Evolutionary conservation across 352 stramenopile species (phyloP).

Genomic region (Pythium rishiriense): DNA sequence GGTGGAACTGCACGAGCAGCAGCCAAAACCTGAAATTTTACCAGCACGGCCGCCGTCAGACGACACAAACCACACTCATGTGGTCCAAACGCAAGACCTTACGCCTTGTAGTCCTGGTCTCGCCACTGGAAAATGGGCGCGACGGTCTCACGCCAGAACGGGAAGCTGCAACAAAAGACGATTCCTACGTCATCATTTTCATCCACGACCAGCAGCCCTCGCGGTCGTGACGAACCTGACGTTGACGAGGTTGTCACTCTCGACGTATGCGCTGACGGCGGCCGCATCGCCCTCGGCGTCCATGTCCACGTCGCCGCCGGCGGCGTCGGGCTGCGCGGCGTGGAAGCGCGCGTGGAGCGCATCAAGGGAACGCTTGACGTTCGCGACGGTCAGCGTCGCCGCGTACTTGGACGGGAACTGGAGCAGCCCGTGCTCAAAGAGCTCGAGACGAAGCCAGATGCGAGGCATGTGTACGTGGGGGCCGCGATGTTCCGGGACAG

Average conservation of each 20-base stretch:
- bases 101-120: conserved; percentile 76
- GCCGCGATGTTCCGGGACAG: neutral
- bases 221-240: no score
- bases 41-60: neutral
- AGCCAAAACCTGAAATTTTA: conserved; percentile 61
- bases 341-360: conserved; percentile 54
- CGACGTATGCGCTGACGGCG: conserved; percentile 31
- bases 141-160: conserved; percentile 66
- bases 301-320: conserved; percentile 49
- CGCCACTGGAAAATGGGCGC: conserved; percentile 70
- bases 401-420: conserved; percentile 73
- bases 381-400: conserved; percentile 56
- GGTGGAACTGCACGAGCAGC: conserved; percentile 75
- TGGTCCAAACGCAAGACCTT: neutral
- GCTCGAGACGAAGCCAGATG: conserved; percentile 83
- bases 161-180: conserved; percentile 33
- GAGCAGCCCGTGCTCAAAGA: conserved; percentile 83
- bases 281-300: conserved; percentile 19
- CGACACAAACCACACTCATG: neutral
- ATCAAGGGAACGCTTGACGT: conserved; percentile 63
- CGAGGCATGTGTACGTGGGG: conserved; percentile 38
- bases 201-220: neutral
- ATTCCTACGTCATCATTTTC: neutral
- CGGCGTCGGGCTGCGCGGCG: conserved; percentile 13
- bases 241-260: conserved; percentile 61